Evolutionary conservation across 176 grass and related monocot species (phyloP).

Genomic region (Chloris gayana): DNA sequence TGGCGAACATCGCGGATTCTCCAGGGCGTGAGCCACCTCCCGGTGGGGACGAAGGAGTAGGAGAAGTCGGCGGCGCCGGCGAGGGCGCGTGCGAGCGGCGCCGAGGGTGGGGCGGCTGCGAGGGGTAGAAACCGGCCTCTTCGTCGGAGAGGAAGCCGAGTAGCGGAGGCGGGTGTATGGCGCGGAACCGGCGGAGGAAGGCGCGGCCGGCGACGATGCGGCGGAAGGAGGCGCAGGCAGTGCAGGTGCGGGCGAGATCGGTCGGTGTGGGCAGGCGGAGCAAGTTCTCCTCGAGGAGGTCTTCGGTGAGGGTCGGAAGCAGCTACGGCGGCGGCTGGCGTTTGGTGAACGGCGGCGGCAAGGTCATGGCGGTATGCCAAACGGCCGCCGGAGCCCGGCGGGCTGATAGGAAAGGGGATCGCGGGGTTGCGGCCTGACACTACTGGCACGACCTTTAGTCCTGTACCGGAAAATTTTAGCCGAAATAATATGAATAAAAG

Average conservation of each 20-base stretch:
- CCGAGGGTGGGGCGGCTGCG: conserved; percentile 9
- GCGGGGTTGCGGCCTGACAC: too few species aligned
- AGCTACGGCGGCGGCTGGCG: neutral
- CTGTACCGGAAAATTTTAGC: too few species aligned
- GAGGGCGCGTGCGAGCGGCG: neutral
- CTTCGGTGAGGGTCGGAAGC: neutral
- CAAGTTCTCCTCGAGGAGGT: conserved; percentile 19
- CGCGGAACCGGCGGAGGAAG: neutral
- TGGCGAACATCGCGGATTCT: neutral
- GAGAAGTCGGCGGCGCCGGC: conserved; percentile 17
- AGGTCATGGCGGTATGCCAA: neutral
- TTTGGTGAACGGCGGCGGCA: too few species aligned
- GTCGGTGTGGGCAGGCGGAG: conserved; percentile 5
- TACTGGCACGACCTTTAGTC: too few species aligned
- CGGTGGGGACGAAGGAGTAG: conserved; percentile 11
- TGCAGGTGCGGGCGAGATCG: neutral
- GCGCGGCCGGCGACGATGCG: neutral
- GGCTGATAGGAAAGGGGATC: too few species aligned
- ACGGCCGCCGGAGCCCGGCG: too few species aligned
- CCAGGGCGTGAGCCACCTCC: neutral
- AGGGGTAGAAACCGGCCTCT: neutral
- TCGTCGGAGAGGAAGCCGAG: neutral
- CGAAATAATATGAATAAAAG: too few species aligned
- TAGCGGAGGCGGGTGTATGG: neutral
- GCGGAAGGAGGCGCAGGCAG: neutral